Evolutionary conservation across 331 rosid genomes (phyloP).

Genomic region (Phaseolus coccineus): DNA sequence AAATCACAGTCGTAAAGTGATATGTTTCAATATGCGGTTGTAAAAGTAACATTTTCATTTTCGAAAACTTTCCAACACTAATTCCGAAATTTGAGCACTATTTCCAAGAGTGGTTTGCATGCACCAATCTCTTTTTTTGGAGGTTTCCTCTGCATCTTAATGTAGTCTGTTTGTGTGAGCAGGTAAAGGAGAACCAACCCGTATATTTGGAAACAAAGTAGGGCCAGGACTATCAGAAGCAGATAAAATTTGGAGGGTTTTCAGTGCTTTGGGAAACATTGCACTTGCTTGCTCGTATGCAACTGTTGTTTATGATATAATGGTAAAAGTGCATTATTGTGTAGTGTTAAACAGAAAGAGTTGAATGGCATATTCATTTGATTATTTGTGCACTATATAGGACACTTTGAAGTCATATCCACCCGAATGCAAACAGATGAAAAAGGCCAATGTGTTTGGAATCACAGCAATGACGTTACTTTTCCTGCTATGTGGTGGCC

Average conservation of each 20-base stretch:
- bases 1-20: too few relatives aligned
- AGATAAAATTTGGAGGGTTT: constrained; percentile 65
- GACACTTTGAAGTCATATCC: constrained; percentile 69
- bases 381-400: constrained; percentile 36
- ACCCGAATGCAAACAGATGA: constrained; percentile 71
- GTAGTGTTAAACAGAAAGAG: not conserved
- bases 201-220: constrained; percentile 43
- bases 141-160: constrained; percentile 9
- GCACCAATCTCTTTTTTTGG: not conserved
- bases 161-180: constrained; percentile 29
- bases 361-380: not conserved
- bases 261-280: constrained; percentile 71
- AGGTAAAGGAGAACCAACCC: constrained; percentile 57
- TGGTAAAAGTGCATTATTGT: constrained; percentile 43
- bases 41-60: too few relatives aligned
- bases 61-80: not conserved
- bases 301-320: constrained; percentile 58
- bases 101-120: not conserved
- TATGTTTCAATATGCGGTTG: too few relatives aligned
- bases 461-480: constrained; percentile 55
- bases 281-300: constrained; percentile 74
- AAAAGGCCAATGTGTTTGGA: constrained; percentile 59
- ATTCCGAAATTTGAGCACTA: too few relatives aligned
- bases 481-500: constrained; percentile 57
- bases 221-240: constrained; percentile 49